These are phyloP conservation scores for Trypanosoma conorhini DNA, from an alignment of 208 protist species.

Conservation along the genomic window DNA sequence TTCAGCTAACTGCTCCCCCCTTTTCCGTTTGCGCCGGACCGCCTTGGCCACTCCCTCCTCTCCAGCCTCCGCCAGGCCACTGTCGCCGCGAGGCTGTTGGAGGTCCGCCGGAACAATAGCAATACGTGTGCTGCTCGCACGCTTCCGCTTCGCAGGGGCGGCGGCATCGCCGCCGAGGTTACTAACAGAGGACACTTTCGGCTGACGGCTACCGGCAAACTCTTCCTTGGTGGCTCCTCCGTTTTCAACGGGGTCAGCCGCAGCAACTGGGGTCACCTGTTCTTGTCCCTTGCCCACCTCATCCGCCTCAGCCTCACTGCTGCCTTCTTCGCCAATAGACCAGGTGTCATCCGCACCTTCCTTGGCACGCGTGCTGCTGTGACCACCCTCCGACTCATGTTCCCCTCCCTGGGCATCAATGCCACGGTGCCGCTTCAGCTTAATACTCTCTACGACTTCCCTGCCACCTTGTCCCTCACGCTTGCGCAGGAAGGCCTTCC, in stretches of 20 bases:
- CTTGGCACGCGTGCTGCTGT: background rate
- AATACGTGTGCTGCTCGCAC: conserved; percentile 24
- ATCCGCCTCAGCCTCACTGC: conserved; percentile 6
- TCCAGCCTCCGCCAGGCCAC: background rate
- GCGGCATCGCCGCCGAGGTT: background rate
- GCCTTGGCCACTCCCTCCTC: background rate
- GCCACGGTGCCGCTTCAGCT: conserved; percentile 44
- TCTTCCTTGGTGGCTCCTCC: conserved; percentile 4
- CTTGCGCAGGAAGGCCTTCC: conserved; percentile 8
- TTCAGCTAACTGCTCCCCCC: background rate
- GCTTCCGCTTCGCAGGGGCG: conserved; percentile 7
- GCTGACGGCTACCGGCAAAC: conserved; percentile 34
- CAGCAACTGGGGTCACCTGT: background rate
- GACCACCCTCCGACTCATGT: background rate
- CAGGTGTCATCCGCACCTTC: background rate
- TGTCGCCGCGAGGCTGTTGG: conserved; percentile 15
- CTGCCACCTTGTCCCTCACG: background rate
- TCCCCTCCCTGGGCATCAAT: conserved; percentile 34
- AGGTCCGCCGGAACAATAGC: conserved; percentile 27
- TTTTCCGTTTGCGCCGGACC: background rate
- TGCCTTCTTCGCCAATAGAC: conserved; percentile 10
- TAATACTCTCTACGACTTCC: conserved; percentile 49
- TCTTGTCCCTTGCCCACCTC: background rate
- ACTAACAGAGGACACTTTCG: background rate
- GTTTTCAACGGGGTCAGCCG: background rate